These are phyloP conservation scores for Metschnikowia reukaufii DNA, from an alignment of 805 yeast genomes.

Conservation along the genomic window DNA sequence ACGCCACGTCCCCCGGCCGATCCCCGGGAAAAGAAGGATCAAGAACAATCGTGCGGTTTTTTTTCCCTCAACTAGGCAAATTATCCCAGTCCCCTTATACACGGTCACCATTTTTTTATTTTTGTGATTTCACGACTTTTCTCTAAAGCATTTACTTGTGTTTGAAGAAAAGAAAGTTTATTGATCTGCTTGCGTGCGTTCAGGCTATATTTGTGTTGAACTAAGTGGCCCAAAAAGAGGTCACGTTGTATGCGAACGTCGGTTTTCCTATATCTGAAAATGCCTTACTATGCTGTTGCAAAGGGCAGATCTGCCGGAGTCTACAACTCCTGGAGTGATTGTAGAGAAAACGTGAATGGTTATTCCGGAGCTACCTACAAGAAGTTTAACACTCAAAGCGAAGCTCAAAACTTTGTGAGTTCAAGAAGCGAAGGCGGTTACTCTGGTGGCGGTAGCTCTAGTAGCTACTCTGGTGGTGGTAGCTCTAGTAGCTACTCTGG, in stretches of 20 bases:
- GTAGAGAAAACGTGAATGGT: conserved; percentile 54
- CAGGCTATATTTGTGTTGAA: neutral
- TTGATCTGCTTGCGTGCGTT: neutral
- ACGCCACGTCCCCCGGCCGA: neutral
- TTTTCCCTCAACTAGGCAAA: too few relatives aligned
- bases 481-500: conserved; percentile 3
- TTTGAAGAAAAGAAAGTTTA: neutral
- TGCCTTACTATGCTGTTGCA: conserved; percentile 38
- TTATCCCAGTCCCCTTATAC: too few relatives aligned
- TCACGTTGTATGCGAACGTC: conserved; percentile 5
- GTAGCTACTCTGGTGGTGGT: conserved; percentile 3
- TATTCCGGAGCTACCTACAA: conserved; percentile 57
- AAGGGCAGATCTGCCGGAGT: conserved; percentile 49
- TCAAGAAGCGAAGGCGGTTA: conserved; percentile 3
- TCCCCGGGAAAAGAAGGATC: too few relatives aligned
- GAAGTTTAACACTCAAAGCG: conserved; percentile 47
- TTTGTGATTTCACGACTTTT: neutral
- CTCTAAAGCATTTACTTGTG: neutral
- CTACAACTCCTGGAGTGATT: conserved; percentile 58
- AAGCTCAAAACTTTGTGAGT: conserved; percentile 48
- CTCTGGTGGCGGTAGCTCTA: neutral
- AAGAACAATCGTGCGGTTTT: neutral
- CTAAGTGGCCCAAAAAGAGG: neutral
- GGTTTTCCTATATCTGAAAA: neutral
- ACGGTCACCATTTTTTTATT: neutral